Conservation (phyloP, 345 rosid species). For the Acer saccharum region DNA sequence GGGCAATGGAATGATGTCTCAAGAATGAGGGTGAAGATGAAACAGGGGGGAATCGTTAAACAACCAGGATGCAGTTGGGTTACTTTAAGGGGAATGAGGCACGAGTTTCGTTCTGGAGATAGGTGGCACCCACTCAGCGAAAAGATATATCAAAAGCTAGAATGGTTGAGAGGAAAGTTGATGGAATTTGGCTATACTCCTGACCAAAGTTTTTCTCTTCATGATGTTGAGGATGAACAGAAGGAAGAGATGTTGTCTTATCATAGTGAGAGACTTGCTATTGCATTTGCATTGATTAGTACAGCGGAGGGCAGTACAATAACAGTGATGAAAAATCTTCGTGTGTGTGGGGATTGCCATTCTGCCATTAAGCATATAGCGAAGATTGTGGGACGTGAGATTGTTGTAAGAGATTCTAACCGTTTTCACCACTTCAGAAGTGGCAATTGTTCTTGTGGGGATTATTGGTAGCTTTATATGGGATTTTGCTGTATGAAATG, state of each 20-base stretch:
- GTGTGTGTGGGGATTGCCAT: slow-evolving; percentile 77
- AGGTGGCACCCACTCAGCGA: slow-evolving; percentile 46
- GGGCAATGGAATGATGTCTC: slow-evolving; percentile 64
- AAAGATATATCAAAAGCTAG: slow-evolving; percentile 47
- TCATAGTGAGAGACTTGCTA: slow-evolving; percentile 75
- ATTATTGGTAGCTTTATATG: slow-evolving; percentile 47
- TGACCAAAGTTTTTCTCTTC: slow-evolving; percentile 53
- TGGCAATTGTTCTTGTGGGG: slow-evolving; percentile 58
- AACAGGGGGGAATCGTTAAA: slow-evolving; percentile 49
- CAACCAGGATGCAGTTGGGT: slow-evolving; percentile 74
- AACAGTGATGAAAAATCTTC: slow-evolving; percentile 75
- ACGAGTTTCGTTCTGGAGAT: slow-evolving; percentile 63
- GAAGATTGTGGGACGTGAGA: slow-evolving; percentile 45
- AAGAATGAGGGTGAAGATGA: slow-evolving; percentile 61
- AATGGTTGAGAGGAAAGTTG: slow-evolving; percentile 60
- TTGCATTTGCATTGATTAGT: slow-evolving; percentile 53
- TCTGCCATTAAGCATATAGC: slow-evolving; percentile 54
- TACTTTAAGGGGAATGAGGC: slow-evolving; percentile 45
- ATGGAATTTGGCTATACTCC: slow-evolving; percentile 64
- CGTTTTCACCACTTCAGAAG: slow-evolving; percentile 60
- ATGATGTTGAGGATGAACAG: slow-evolving; percentile 73
- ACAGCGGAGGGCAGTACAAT: slow-evolving; percentile 45
- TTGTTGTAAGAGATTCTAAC: slow-evolving; percentile 54
- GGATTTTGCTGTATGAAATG: not conserved
- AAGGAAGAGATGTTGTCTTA: slow-evolving; percentile 63